These are phyloP conservation scores for Sutorius eximius DNA, from an alignment of 1,284 basidiomycete species.

Conservation along the genomic window DNA sequence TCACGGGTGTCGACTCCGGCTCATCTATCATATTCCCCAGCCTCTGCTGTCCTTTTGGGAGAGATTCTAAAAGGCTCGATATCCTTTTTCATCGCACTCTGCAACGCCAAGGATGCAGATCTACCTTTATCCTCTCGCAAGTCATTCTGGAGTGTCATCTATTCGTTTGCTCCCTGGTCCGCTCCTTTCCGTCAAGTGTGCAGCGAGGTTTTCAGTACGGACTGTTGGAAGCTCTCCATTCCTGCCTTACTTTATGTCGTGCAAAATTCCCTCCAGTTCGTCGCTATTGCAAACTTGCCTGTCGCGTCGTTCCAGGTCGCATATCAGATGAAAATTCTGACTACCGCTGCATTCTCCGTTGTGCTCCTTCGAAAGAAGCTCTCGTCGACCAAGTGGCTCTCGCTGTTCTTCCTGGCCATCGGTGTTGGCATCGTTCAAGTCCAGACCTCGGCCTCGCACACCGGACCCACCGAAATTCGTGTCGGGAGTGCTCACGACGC, in stretches of 20 bases:
- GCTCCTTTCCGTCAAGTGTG: conserved; percentile 56
- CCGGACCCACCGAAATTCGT: conserved; percentile 28
- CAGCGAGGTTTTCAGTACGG: conserved; percentile 65
- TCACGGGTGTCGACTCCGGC: conserved; percentile 83
- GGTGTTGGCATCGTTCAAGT: conserved; percentile 94
- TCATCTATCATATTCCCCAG: conserved; percentile 83
- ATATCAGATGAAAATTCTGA: conserved; percentile 96
- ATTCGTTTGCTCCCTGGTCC: conserved; percentile 42
- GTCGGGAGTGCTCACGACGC: conserved; percentile 59
- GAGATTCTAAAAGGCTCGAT: conserved; percentile 92
- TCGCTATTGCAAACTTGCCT: conserved; percentile 88
- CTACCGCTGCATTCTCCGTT: conserved; percentile 92
- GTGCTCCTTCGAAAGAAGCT: conserved; percentile 77
- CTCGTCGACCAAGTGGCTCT: conserved; percentile 76
- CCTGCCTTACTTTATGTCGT: conserved; percentile 95
- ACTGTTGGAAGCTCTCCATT: conserved; percentile 96
- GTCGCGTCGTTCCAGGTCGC: conserved; percentile 92
- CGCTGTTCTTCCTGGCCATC: conserved; percentile 79
- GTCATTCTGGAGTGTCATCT: conserved; percentile 42
- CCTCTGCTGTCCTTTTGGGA: conserved; percentile 89
- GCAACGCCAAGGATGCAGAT: conserved; percentile 44
- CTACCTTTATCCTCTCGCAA: conserved; percentile 43
- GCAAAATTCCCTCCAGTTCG: conserved; percentile 94
- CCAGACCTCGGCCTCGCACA: conserved; percentile 47
- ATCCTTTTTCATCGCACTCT: conserved; percentile 75